Evolutionary conservation across 805 yeast species (phyloP).

Genomic region (Metschnikowia borealis): DNA sequence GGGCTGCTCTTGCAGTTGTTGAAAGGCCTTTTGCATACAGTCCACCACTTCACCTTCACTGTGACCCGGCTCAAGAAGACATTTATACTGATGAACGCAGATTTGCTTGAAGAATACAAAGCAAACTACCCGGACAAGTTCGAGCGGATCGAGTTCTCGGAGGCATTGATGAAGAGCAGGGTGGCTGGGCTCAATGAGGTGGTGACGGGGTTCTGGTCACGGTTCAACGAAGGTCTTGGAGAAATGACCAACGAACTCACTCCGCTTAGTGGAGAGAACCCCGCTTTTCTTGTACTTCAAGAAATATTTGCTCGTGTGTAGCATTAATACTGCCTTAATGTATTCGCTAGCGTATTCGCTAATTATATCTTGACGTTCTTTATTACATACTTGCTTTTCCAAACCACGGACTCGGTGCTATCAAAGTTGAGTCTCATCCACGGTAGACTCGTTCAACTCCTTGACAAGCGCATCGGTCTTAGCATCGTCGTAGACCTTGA

Average conservation of each 20-base stretch:
- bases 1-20: constrained; percentile 46
- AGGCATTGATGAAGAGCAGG: constrained; percentile 27
- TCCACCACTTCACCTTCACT: constrained; percentile 47
- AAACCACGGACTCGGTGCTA: neutral
- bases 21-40: constrained; percentile 43
- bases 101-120: constrained; percentile 40
- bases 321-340: neutral
- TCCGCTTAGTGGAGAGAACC: constrained; percentile 14
- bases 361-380: neutral
- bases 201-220: constrained; percentile 16
- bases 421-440: constrained; percentile 14
- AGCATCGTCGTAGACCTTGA: constrained; percentile 76
- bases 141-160: constrained; percentile 29
- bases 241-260: constrained; percentile 11
- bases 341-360: neutral
- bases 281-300: constrained; percentile 8
- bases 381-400: neutral
- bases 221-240: constrained; percentile 13
- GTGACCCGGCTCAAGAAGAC: constrained; percentile 52
- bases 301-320: constrained; percentile 13
- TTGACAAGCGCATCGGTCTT: constrained; percentile 80
- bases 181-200: constrained; percentile 14
- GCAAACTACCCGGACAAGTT: constrained; percentile 30
- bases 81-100: constrained; percentile 44
- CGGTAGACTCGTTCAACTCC: constrained; percentile 56